Conservation (phyloP, 1,284 basidiomycete species). For the Heterobasidion irregulare region DNA sequence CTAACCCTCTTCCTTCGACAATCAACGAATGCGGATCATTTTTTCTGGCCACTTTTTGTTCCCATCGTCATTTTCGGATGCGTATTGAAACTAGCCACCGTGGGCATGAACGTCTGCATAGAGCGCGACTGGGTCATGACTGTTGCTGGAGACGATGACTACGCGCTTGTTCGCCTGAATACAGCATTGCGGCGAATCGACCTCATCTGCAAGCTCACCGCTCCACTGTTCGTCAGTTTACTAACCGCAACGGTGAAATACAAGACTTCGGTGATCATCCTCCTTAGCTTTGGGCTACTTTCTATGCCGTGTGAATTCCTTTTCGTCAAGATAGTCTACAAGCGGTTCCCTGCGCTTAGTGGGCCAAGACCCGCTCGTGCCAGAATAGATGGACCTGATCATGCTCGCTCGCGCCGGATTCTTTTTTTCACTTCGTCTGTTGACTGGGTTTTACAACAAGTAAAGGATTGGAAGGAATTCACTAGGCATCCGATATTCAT, state of each 20-base stretch:
- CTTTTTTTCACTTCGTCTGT: neutral
- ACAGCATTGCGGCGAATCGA: constrained; percentile 41
- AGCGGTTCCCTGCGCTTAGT: constrained; percentile 22
- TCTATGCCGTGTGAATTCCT: constrained; percentile 26
- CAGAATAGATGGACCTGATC: no score
- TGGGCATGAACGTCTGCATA: constrained; percentile 40
- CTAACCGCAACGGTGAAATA: constrained; percentile 30
- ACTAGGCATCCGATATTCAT: constrained; percentile 35
- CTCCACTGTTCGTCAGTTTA: constrained; percentile 48
- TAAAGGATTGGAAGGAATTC: constrained; percentile 36
- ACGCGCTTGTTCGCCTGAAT: constrained; percentile 25
- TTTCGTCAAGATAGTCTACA: constrained; percentile 24
- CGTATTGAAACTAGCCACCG: constrained; percentile 32
- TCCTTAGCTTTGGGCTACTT: constrained; percentile 22
- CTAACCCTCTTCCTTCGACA: constrained; percentile 17
- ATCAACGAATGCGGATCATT: constrained; percentile 11
- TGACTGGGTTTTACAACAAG: constrained; percentile 3
- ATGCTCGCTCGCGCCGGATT: neutral
- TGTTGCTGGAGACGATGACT: constrained; percentile 27
- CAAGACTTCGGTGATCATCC: constrained; percentile 21
- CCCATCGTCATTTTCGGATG: constrained; percentile 32
- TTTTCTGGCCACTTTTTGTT: constrained; percentile 21
- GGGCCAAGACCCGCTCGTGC: constrained; percentile 10
- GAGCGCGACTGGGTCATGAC: constrained; percentile 49
- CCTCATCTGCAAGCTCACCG: constrained; percentile 43